phyloP scores from a whole-genome alignment of 352 stramenopile genomes.

The Phytophthora tentaculata region DNA sequence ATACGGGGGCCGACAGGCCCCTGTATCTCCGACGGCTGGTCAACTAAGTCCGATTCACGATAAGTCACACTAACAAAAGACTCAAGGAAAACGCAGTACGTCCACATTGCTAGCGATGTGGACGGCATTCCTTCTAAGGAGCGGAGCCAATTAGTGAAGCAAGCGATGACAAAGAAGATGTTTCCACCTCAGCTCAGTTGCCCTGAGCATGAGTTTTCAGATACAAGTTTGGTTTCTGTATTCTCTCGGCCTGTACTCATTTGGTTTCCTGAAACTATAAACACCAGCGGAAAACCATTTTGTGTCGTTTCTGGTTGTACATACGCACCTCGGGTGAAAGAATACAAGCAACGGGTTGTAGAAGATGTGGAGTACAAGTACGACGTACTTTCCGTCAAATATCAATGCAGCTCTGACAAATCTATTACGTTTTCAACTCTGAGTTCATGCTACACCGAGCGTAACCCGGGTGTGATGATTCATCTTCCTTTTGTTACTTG shows the following conservation, averaged over 20 bases:
- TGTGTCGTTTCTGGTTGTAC: not conserved
- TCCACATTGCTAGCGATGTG: too few species aligned
- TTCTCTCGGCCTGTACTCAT: not conserved
- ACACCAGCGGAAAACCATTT: not conserved
- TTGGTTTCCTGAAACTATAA: not conserved
- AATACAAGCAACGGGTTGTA: constrained; percentile 2
- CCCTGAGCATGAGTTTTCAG: not conserved
- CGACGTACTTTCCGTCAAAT: constrained; percentile 18
- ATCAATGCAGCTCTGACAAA: not conserved
- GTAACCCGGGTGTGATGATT: not conserved
- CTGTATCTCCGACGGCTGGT: too few species aligned
- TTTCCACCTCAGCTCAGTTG: too few species aligned
- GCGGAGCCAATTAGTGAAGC: too few species aligned
- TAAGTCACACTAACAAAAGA: too few species aligned
- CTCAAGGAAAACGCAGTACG: too few species aligned
- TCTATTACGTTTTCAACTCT: constrained; percentile 1
- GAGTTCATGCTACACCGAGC: not conserved
- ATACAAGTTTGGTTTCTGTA: not conserved
- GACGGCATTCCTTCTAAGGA: too few species aligned
- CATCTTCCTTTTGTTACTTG: not conserved
- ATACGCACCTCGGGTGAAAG: constrained; percentile 1
- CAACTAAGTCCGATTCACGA: too few species aligned
- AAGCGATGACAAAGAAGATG: too few species aligned
- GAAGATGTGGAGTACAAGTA: constrained; percentile 10
- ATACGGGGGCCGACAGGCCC: too few species aligned